These are phyloP conservation scores for Leucoagaricus sp. DNA, from an alignment of 1,284 basidiomycete species.

Conservation along the genomic window DNA sequence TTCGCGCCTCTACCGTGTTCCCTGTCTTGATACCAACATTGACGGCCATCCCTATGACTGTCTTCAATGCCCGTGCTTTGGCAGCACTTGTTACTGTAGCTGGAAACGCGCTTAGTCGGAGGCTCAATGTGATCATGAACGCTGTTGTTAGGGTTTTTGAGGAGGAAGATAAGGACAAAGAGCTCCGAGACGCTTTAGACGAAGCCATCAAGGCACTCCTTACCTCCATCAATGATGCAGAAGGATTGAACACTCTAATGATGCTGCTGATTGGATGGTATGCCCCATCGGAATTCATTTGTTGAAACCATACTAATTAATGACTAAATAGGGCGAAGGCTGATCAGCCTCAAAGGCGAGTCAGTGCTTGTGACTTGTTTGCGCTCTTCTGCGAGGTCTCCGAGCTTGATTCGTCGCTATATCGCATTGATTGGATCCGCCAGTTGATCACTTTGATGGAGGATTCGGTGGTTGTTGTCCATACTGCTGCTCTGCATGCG, in stretches of 20 bases:
- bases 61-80: slow-evolving; percentile 95
- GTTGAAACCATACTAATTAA: slow-evolving; percentile 13
- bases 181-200: slow-evolving; percentile 71
- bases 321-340: slow-evolving; percentile 69
- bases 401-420: slow-evolving; percentile 78
- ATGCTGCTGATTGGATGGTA: slow-evolving; percentile 88
- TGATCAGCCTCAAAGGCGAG: slow-evolving; percentile 68
- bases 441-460: slow-evolving; percentile 88
- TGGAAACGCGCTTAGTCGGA: slow-evolving; percentile 84
- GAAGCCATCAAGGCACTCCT: slow-evolving; percentile 77
- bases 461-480: slow-evolving; percentile 74
- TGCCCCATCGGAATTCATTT: slow-evolving; percentile 24
- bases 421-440: slow-evolving; percentile 95
- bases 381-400: slow-evolving; percentile 82
- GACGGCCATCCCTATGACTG: slow-evolving; percentile 87
- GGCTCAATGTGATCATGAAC: slow-evolving; percentile 75
- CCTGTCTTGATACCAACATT: slow-evolving; percentile 96
- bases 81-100: slow-evolving; percentile 92
- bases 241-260: slow-evolving; percentile 89
- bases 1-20: slow-evolving; percentile 93
- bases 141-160: slow-evolving; percentile 76
- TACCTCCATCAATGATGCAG: slow-evolving; percentile 76
- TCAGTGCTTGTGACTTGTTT: slow-evolving; percentile 80
- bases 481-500: slow-evolving; percentile 83
- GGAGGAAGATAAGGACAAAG: slow-evolving; percentile 68